Evolutionary conservation across 345 rosid species (phyloP).

Genomic region (Draba incana): DNA sequence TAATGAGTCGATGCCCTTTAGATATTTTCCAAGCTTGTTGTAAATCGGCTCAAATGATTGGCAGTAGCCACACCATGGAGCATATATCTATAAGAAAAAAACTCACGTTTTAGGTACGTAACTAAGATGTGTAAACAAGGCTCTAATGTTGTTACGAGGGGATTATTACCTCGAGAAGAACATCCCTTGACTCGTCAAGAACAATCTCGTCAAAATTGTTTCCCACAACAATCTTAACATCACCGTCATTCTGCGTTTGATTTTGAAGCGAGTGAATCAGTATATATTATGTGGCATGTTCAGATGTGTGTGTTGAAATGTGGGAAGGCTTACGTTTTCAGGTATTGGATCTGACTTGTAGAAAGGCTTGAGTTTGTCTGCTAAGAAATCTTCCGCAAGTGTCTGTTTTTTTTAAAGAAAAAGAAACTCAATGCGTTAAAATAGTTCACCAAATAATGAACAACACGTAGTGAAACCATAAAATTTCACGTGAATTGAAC

Average conservation of each 20-base stretch:
- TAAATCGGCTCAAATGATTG: slow-evolving; percentile 90
- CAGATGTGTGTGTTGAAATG: background rate
- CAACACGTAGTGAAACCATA: slow-evolving; percentile 8
- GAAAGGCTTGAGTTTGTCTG: slow-evolving; percentile 89
- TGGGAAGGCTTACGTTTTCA: slow-evolving; percentile 61
- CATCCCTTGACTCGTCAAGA: slow-evolving; percentile 96
- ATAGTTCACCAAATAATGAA: slow-evolving; percentile 9
- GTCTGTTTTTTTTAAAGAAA: slow-evolving; percentile 43
- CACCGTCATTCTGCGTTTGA: slow-evolving; percentile 76
- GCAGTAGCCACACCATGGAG: slow-evolving; percentile 99
- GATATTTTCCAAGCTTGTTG: slow-evolving; percentile 89
- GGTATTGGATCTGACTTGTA: slow-evolving; percentile 95
- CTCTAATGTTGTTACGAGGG: slow-evolving; percentile 12
- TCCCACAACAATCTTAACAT: slow-evolving; percentile 92
- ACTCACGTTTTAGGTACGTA: slow-evolving; percentile 10
- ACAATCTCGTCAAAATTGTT: slow-evolving; percentile 90
- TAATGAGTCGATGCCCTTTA: slow-evolving; percentile 73
- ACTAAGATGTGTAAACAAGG: slow-evolving; percentile 12
- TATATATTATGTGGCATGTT: slow-evolving; percentile 16
- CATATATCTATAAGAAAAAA: slow-evolving; percentile 66
- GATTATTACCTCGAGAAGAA: slow-evolving; percentile 83
- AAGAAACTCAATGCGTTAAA: background rate
- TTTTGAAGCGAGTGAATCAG: slow-evolving; percentile 31
- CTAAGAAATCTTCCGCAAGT: slow-evolving; percentile 76
- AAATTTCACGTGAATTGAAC: slow-evolving; percentile 8